Conservation (phyloP, 495 filamentous ascomycete species). For the Cercophora newfieldiana region DNA sequence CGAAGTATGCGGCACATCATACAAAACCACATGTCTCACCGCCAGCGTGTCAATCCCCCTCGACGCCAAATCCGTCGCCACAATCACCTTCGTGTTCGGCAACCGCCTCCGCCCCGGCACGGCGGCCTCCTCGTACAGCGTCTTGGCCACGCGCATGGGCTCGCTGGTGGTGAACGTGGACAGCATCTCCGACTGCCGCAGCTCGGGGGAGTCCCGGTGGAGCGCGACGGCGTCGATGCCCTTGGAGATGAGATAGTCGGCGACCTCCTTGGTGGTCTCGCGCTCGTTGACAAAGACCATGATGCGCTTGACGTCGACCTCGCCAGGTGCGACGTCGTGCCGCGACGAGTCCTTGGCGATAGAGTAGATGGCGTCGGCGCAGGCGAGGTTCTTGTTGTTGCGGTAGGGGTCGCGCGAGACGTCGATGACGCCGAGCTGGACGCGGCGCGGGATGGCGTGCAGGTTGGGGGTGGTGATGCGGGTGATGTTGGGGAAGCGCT, state of each 20-base stretch:
- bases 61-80: constrained; percentile 89
- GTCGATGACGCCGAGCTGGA: constrained; percentile 92
- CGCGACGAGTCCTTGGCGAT: constrained; percentile 77
- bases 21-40: constrained; percentile 85
- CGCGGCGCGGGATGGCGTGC: constrained; percentile 90
- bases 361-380: constrained; percentile 90
- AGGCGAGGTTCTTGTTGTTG: constrained; percentile 87
- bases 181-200: constrained; percentile 71
- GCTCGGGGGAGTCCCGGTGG: constrained; percentile 74
- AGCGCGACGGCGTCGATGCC: constrained; percentile 84
- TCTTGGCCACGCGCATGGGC: constrained; percentile 37
- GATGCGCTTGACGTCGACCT: constrained; percentile 74
- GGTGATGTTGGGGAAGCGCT: constrained; percentile 75
- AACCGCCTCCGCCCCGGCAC: constrained; percentile 24
- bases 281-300: constrained; percentile 98
- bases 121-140: constrained; percentile 19
- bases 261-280: constrained; percentile 78
- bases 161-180: constrained; percentile 68
- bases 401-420: constrained; percentile 84
- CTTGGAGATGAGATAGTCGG: constrained; percentile 76
- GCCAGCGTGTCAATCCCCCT: constrained; percentile 93
- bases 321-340: constrained; percentile 45
- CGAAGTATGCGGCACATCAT: constrained; percentile 92
- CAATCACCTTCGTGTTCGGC: constrained; percentile 82
- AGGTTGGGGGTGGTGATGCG: constrained; percentile 92